Evolutionary conservation across 176 grass and related monocot species (phyloP).

Genomic region (Cenchrus americanus): DNA sequence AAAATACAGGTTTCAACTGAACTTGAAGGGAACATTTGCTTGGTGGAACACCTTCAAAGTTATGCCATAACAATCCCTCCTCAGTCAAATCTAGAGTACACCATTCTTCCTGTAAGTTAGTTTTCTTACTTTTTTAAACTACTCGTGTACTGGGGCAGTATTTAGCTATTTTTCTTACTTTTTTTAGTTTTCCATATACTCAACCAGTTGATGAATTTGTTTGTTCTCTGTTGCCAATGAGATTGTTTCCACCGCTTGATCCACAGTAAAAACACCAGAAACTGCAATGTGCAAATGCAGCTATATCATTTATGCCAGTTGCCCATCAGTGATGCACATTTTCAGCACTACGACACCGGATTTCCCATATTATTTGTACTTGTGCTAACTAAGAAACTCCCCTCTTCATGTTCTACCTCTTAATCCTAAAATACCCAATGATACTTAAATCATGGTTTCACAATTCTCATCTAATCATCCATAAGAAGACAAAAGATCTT

Average conservation of each 20-base stretch:
- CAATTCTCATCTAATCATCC: neutral
- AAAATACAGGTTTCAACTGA: slow-evolving; percentile 78
- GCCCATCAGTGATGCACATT: neutral
- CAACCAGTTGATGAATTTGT: neutral
- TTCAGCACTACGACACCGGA: neutral
- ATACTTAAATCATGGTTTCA: slow-evolving; percentile 24
- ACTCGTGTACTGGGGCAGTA: neutral
- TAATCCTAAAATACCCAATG: slow-evolving; percentile 17
- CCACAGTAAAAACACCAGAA: neutral
- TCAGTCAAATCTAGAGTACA: slow-evolving; percentile 64
- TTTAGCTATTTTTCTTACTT: slow-evolving; percentile 26
- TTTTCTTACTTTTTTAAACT: slow-evolving; percentile 23
- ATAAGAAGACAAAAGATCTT: slow-evolving; percentile 1
- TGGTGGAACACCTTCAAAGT: slow-evolving; percentile 89
- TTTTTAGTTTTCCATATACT: neutral
- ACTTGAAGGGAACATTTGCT: slow-evolving; percentile 72
- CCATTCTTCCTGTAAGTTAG: slow-evolving; percentile 82
- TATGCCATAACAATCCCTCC: slow-evolving; percentile 63
- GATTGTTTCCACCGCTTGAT: slow-evolving; percentile 4
- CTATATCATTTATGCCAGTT: neutral
- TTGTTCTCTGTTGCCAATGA: neutral
- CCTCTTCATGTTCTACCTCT: neutral
- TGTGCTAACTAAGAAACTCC: slow-evolving; percentile 10
- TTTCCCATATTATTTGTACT: neutral
- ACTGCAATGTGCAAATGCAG: neutral